These are phyloP conservation scores for Hygrophoropsis aurantiaca DNA, from an alignment of 768 basidiomycete genomes.

Conservation along the genomic window DNA sequence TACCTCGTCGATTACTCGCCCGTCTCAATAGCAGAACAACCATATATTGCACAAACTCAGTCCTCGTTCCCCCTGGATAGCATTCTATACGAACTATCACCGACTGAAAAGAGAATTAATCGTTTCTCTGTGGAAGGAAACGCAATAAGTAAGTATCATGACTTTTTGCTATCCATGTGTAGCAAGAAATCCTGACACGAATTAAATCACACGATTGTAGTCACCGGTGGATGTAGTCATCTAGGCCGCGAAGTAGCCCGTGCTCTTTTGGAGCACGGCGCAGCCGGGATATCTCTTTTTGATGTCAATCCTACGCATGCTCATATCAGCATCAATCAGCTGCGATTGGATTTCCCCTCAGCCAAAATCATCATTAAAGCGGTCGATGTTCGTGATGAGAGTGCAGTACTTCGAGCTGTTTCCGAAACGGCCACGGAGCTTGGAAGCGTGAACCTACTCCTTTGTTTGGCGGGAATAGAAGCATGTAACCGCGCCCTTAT, in stretches of 20 bases:
- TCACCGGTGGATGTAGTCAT: conserved; percentile 44
- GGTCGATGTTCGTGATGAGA: conserved; percentile 34
- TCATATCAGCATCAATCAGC: conserved; percentile 10
- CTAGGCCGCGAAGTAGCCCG: conserved; percentile 37
- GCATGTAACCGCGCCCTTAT: conserved; percentile 32
- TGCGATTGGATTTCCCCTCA: conserved; percentile 25
- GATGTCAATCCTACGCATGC: conserved; percentile 16
- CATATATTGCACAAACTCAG: conserved; percentile 30
- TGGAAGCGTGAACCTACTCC: conserved; percentile 35
- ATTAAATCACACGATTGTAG: conserved; percentile 16
- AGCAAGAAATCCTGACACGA: not conserved
- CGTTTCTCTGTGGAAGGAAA: conserved; percentile 41
- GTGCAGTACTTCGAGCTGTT: conserved; percentile 25
- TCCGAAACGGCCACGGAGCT: conserved; percentile 24
- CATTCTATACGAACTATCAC: conserved; percentile 8
- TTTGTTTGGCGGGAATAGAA: conserved; percentile 46
- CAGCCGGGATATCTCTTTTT: conserved; percentile 25
- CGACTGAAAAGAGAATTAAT: conserved; percentile 27
- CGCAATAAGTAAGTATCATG: conserved; percentile 37
- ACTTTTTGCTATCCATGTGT: not conserved
- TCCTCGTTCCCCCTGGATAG: conserved; percentile 18
- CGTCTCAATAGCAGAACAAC: conserved; percentile 31
- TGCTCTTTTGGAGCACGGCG: conserved; percentile 46
- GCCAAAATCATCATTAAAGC: conserved; percentile 33
- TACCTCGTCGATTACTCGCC: conserved; percentile 28